A percentile compares a stretch with the other conserved stretches of the same genome.
Evolutionary conservation across 2,329 filamentous ascomycete species (phyloP).

Genomic region (Neofusicoccum sp.): DNA sequence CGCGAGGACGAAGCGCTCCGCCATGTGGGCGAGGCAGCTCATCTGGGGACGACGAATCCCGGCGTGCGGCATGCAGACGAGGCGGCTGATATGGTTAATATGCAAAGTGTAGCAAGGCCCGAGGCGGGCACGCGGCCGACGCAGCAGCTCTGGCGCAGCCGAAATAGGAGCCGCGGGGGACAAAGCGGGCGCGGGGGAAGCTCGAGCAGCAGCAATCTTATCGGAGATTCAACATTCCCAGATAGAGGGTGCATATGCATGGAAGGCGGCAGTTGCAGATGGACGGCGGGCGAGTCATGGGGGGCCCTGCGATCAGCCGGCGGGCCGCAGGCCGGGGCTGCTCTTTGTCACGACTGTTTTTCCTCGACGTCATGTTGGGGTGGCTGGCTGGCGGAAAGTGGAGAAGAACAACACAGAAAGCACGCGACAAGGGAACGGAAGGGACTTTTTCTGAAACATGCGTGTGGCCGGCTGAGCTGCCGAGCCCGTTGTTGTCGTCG

Average conservation of each 20-base stretch:
- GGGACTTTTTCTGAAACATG: background rate
- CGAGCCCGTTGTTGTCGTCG: background rate
- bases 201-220: background rate
- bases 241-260: slow-evolving; percentile 5
- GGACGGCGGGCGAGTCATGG: background rate
- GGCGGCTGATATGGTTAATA: background rate
- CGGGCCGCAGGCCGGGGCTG: slow-evolving; percentile 13
- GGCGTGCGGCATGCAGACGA: background rate
- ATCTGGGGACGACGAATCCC: background rate
- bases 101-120: background rate
- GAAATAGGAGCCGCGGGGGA: background rate
- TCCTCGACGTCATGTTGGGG: slow-evolving; percentile 11
- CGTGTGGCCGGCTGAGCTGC: slow-evolving; percentile 8
- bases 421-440: background rate
- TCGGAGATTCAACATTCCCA: background rate
- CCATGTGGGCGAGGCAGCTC: background rate
- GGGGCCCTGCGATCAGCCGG: background rate
- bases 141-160: background rate
- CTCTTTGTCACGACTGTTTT: background rate
- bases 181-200: background rate
- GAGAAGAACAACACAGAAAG: slow-evolving; percentile 13
- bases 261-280: background rate
- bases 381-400: slow-evolving; percentile 9
- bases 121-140: background rate
- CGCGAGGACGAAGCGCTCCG: background rate